Conservation (phyloP, 371 early-diverging fungal species). For the Mucor velutinosus region DNA sequence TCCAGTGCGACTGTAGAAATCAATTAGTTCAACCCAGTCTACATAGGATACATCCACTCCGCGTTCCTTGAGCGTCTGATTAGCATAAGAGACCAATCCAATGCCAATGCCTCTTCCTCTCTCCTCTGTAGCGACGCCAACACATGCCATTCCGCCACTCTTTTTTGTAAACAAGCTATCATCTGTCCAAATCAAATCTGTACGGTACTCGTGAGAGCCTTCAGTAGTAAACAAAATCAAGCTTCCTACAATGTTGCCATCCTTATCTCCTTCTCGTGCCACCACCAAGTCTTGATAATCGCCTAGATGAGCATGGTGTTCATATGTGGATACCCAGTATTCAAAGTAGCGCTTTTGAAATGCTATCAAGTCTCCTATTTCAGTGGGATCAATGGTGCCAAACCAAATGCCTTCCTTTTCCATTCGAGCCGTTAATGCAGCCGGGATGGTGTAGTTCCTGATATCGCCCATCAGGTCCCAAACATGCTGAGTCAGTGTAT, state of each 20-base stretch:
- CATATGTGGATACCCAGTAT: conserved; percentile 43
- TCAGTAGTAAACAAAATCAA: conserved; percentile 30
- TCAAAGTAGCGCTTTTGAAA: conserved; percentile 43
- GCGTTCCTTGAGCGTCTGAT: conserved; percentile 34
- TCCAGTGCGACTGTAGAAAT: conserved; percentile 42
- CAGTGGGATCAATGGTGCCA: conserved; percentile 26
- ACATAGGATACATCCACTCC: conserved; percentile 43
- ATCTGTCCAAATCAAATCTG: conserved; percentile 46
- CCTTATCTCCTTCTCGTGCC: conserved; percentile 32
- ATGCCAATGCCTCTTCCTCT: conserved; percentile 49
- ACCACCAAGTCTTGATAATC: conserved; percentile 50
- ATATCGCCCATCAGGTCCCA: conserved; percentile 41
- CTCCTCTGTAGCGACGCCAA: conserved; percentile 43
- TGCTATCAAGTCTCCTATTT: conserved; percentile 31
- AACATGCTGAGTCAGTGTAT: conserved; percentile 25
- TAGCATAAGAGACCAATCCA: conserved; percentile 46
- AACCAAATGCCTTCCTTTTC: conserved; percentile 38
- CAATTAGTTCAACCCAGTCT: conserved; percentile 53
- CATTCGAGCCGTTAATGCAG: conserved; percentile 29
- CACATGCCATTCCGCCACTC: conserved; percentile 54
- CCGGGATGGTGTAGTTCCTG: conserved; percentile 28
- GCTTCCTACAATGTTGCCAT: conserved; percentile 38
- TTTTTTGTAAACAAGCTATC: conserved; percentile 24
- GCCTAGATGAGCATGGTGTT: conserved; percentile 46
- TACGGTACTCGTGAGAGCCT: conserved; percentile 31